A percentile compares a stretch with the other conserved stretches of the same genome.
phyloP scores from a whole-genome alignment of 495 filamentous ascomycete species.

The Lasiosphaeria hispida region DNA sequence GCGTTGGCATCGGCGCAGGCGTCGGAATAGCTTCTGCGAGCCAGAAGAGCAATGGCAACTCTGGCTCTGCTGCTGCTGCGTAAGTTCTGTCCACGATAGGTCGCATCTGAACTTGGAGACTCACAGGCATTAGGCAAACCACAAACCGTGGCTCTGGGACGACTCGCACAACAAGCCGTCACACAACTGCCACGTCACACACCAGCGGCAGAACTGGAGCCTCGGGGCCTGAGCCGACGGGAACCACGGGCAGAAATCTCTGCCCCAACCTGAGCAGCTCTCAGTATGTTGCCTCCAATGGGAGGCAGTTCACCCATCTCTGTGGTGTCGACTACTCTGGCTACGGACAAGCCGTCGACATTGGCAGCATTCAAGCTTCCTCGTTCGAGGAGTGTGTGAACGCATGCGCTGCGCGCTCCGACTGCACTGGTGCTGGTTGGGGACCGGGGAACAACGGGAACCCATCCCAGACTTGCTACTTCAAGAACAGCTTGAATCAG shows the following conservation, averaged over 20 bases:
- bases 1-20: slow-evolving; percentile 22
- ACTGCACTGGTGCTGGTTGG: slow-evolving; percentile 25
- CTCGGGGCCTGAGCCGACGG: neutral
- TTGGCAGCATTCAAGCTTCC: slow-evolving; percentile 7
- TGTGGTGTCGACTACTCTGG: slow-evolving; percentile 26
- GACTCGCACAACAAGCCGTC: too few species aligned
- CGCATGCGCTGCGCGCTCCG: slow-evolving; percentile 6
- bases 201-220: neutral
- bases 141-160: too few species aligned
- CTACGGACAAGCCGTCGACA: slow-evolving; percentile 13
- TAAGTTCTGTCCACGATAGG: too few species aligned
- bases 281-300: slow-evolving; percentile 11
- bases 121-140: too few species aligned
- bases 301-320: slow-evolving; percentile 17
- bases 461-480: slow-evolving; percentile 16
- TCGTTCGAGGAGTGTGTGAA: slow-evolving; percentile 24
- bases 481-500: slow-evolving; percentile 21
- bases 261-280: slow-evolving; percentile 16
- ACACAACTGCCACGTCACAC: too few species aligned
- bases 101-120: too few species aligned
- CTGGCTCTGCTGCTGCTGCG: neutral
- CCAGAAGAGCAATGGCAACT: slow-evolving; percentile 2
- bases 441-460: slow-evolving; percentile 8
- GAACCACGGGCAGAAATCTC: neutral
- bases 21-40: slow-evolving; percentile 18